Evolutionary conservation across 148 eudicot genomes (phyloP).

Genomic region (Camellia lanceoleosa): DNA sequence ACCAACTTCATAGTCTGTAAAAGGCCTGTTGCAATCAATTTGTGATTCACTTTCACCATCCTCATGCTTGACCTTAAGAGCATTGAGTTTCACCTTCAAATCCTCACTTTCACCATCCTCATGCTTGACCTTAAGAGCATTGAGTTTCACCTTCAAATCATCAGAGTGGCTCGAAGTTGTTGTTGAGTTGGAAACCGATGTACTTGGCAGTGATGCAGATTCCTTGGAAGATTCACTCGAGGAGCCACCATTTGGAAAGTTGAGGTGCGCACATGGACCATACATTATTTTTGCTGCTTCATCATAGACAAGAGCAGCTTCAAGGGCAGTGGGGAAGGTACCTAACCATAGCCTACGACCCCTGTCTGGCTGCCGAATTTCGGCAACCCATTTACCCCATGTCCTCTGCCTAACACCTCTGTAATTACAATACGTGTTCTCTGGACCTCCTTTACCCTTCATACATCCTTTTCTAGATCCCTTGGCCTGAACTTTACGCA

Average conservation of each 20-base stretch:
- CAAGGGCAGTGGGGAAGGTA: constrained; percentile 64
- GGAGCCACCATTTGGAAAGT: constrained; percentile 37
- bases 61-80: constrained; percentile 11
- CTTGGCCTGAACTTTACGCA: constrained; percentile 66
- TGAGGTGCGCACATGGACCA: constrained; percentile 66
- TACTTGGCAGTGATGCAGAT: constrained; percentile 15
- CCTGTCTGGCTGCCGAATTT: constrained; percentile 72
- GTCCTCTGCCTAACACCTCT: constrained; percentile 89
- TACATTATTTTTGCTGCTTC: constrained; percentile 86
- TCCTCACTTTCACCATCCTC: constrained; percentile 32
- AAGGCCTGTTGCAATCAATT: neutral
- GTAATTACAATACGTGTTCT: constrained; percentile 49
- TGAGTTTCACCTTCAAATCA: constrained; percentile 11
- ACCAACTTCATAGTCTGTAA: neutral
- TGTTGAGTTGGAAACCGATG: constrained; percentile 26
- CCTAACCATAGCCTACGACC: constrained; percentile 88
- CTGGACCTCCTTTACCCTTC: constrained; percentile 96
- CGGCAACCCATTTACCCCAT: constrained; percentile 98
- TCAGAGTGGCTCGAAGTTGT: constrained; percentile 36
- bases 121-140: neutral
- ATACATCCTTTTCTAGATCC: constrained; percentile 95
- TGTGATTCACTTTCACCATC: constrained; percentile 28
- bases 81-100: constrained; percentile 5
- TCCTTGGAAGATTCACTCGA: constrained; percentile 20
- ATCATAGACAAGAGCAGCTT: constrained; percentile 89